Conservation (phyloP, 2,329 filamentous ascomycete genomes). For the Fusarium pseudograminearum region DNA sequence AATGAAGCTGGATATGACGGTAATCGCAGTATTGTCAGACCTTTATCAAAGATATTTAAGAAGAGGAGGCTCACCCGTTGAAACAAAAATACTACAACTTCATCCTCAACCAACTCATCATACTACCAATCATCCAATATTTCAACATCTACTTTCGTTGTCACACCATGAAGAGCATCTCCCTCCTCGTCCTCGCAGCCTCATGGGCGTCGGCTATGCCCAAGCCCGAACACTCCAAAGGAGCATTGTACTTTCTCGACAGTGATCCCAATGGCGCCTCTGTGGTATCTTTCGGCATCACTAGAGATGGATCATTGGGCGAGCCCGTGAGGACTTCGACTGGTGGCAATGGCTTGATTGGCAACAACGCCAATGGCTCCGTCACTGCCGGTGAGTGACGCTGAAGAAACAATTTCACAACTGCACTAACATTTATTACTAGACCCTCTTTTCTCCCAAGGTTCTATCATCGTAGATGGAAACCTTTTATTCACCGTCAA, state of each 20-base stretch:
- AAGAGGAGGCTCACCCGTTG: accelerated
- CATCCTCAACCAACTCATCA: too few species aligned
- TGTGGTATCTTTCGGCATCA: conserved; percentile 11
- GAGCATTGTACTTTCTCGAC: conserved; percentile 13
- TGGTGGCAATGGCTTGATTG: conserved; percentile 1
- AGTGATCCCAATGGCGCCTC: conserved; percentile 15
- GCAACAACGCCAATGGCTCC: background rate
- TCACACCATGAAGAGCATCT: background rate
- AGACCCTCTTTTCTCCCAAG: conserved; percentile 8
- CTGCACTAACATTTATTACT: accelerated
- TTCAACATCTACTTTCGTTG: accelerated
- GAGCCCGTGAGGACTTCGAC: background rate
- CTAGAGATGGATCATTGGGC: background rate
- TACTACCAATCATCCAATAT: background rate
- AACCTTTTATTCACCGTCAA: conserved; percentile 9
- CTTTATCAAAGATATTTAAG: background rate
- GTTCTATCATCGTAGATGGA: background rate
- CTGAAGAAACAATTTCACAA: accelerated
- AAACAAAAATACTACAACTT: too few species aligned
- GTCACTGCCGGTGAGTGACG: background rate
- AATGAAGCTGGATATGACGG: background rate
- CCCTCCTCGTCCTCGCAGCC: background rate
- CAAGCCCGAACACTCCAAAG: background rate
- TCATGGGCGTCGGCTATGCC: background rate
- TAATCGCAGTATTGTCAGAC: background rate